Evolutionary conservation across 78 protist species (phyloP).

Genomic region (Cavenderia fasciculata): DNA sequence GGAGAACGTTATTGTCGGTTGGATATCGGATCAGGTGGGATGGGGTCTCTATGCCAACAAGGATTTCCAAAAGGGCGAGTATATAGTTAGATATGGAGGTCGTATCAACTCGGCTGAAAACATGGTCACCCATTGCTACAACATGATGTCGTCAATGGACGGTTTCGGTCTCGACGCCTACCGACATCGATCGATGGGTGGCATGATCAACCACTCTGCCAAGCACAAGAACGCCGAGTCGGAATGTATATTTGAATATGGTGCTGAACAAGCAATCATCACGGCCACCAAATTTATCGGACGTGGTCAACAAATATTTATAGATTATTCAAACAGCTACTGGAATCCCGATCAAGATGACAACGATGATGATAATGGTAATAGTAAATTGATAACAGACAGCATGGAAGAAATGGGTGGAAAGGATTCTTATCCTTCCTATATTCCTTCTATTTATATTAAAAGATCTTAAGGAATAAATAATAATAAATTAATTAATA

Average conservation of each 20-base stretch:
- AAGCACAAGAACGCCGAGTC: slow-evolving; percentile 54
- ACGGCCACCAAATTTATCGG: slow-evolving; percentile 60
- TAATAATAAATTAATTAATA: too few species aligned
- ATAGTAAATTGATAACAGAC: too few species aligned
- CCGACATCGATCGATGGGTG: slow-evolving; percentile 66
- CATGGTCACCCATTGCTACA: slow-evolving; percentile 52
- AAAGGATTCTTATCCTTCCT: slow-evolving; percentile 28
- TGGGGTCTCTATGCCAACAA: slow-evolving; percentile 65
- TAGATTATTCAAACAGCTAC: slow-evolving; percentile 64
- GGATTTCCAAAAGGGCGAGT: slow-evolving; percentile 43
- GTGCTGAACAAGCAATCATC: slow-evolving; percentile 81
- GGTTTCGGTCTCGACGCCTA: slow-evolving; percentile 73
- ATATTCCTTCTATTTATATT: background rate
- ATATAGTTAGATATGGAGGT: slow-evolving; percentile 76
- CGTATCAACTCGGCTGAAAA: slow-evolving; percentile 29
- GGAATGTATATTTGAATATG: slow-evolving; percentile 75
- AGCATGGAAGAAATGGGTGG: slow-evolving; percentile 52
- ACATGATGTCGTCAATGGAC: slow-evolving; percentile 74
- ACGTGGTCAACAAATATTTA: slow-evolving; percentile 65
- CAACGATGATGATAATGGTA: background rate
- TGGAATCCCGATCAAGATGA: slow-evolving; percentile 27
- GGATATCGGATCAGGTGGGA: slow-evolving; percentile 61
- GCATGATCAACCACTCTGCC: slow-evolving; percentile 78
- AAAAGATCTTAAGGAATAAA: too few species aligned
- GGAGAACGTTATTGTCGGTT: slow-evolving; percentile 49